Evolutionary conservation across 768 basidiomycete genomes (phyloP), one percentile per base, ranked within the genome.

Genomic region (Ramaria rubella): DNA sequence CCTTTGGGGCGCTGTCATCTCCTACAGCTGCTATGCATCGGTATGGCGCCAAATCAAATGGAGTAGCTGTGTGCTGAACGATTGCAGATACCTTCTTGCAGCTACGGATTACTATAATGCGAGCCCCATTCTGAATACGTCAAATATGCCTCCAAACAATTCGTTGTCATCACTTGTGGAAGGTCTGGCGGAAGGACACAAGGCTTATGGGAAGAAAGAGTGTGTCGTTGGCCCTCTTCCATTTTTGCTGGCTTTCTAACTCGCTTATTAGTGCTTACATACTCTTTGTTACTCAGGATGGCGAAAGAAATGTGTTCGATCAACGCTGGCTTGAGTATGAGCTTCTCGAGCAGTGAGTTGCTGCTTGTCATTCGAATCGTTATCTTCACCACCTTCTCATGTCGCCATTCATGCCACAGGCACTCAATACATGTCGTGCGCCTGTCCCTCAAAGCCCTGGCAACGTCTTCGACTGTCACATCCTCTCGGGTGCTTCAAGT

Each of bases 271-370:
- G 78, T 11, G 76, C 83, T 4, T 71, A 69, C 34, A 81, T 98
- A 26, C 75, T 98, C 12, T 90, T 98, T 64, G 91, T 97, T n/a
- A 82, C 91, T 0, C 94, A 94, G 64, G 78, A 82, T 4, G 80
- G 81, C 40, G 95, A 98, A 68, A 79, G 94, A 34, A 99, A 99
- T 69, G 81, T 95, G 4, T 98, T 97, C 67, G 95, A 98, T 68
- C 95, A 99, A 68, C 77, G 86, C 14, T 81, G 79, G 74, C 71
- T 98, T 23, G 92, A 98, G 70, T 96, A 91, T 59, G 85, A 91
- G 59, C 75, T 99, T 0, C 69, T 91, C 0, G 83, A 92, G 63
- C 80, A 70, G 93, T 93, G 66, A 48, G 79, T 71, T 19, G 26
- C 12, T 17, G n/a, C 27, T 61, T 36, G 27, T 34, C 44, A 19